A percentile compares a stretch with the other conserved stretches of the same genome.
Evolutionary conservation across 2,329 filamentous ascomycete genomes (phyloP).

Genomic region (Pseudopyrenochaeta lycopersici): DNA sequence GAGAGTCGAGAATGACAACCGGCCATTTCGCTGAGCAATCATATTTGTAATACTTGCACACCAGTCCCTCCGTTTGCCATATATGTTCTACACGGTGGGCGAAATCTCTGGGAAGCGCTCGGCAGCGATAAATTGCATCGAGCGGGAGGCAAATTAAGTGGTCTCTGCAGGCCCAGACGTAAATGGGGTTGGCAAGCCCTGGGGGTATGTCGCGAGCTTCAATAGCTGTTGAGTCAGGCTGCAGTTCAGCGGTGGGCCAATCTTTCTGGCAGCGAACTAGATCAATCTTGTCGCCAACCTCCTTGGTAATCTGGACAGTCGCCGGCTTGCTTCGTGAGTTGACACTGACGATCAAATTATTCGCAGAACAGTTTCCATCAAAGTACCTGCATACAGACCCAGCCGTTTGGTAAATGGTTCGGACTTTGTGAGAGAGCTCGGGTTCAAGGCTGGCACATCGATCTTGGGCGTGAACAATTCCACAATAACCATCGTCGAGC

Average conservation of each 20-base stretch:
- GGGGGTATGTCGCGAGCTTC: background rate
- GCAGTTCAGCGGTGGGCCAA: background rate
- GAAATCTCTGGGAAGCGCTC: too few relatives aligned
- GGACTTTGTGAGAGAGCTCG: background rate
- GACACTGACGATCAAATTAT: background rate
- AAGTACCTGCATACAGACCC: constrained; percentile 13
- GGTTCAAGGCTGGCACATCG: background rate
- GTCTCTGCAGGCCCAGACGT: too few relatives aligned
- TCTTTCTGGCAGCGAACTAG: background rate
- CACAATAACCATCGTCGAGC: background rate
- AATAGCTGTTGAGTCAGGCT: background rate
- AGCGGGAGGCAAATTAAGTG: too few relatives aligned
- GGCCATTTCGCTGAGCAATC: background rate
- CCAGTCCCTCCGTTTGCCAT: too few relatives aligned
- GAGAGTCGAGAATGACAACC: constrained; percentile 1
- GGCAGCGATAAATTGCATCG: too few relatives aligned
- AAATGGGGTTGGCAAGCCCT: too few relatives aligned
- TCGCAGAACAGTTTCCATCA: background rate
- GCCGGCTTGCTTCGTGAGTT: background rate
- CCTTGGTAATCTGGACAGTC: background rate
- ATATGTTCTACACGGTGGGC: too few relatives aligned
- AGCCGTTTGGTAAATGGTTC: constrained; percentile 2
- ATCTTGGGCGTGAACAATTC: background rate
- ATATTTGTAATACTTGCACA: too few relatives aligned
- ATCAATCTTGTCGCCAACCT: background rate